Evolutionary conservation across 164 flowering plant genomes (phyloP).

Genomic region (Protea cynaroides): DNA sequence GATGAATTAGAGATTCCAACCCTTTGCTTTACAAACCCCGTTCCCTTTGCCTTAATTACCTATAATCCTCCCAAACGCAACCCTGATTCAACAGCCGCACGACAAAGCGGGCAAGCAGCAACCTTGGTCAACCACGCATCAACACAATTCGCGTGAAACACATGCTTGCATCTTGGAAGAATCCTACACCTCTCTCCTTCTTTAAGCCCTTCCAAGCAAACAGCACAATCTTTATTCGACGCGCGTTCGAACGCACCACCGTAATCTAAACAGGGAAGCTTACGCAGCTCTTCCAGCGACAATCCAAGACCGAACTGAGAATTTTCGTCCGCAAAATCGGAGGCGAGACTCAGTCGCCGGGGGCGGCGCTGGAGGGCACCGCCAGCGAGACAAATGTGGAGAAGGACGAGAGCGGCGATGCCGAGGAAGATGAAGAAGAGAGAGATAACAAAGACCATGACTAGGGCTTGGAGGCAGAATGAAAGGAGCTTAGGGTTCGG

Average conservation of each 20-base stretch:
- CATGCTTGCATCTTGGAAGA: constrained; percentile 47
- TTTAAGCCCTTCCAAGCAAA: constrained; percentile 47
- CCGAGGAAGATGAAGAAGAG: constrained; percentile 59
- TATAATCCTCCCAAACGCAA: background rate
- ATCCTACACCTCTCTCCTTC: constrained; percentile 47
- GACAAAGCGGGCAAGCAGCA: constrained; percentile 60
- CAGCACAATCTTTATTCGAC: constrained; percentile 31
- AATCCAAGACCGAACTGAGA: constrained; percentile 14
- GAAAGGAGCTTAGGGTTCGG: constrained; percentile 41
- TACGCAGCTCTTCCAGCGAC: constrained; percentile 21
- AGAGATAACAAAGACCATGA: constrained; percentile 46
- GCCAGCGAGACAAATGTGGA: constrained; percentile 40
- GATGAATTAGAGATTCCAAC: background rate
- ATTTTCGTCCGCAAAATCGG: background rate
- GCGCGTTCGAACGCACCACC: background rate
- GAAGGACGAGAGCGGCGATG: constrained; percentile 43
- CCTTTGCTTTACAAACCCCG: background rate
- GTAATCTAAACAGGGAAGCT: constrained; percentile 34
- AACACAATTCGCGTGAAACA: constrained; percentile 52
- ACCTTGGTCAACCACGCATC: constrained; percentile 53
- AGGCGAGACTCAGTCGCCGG: background rate
- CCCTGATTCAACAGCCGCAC: constrained; percentile 23
- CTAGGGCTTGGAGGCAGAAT: constrained; percentile 39
- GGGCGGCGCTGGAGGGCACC: constrained; percentile 33
- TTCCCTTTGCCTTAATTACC: background rate